Conservation (phyloP, 2,329 filamentous ascomycete species). For the Didymella keratinophila region DNA sequence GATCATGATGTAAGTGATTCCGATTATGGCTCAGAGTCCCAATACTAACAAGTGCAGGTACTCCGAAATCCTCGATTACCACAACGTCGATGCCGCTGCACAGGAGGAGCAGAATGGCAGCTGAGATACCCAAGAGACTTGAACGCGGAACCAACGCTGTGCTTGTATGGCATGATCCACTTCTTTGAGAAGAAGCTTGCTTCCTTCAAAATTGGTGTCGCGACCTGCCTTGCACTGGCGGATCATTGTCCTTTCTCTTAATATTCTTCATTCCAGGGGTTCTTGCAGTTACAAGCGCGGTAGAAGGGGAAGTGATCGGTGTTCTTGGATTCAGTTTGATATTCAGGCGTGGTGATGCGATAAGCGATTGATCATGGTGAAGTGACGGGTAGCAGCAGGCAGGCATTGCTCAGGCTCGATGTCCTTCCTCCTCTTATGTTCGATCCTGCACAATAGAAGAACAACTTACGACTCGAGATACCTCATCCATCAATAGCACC, state of each 20-base stretch:
- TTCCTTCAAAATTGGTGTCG: slow-evolving; percentile 24
- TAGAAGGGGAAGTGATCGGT: slow-evolving; percentile 30
- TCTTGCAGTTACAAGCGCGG: slow-evolving; percentile 22
- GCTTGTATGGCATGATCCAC: slow-evolving; percentile 23
- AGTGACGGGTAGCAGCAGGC: slow-evolving; percentile 16
- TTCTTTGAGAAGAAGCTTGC: slow-evolving; percentile 24
- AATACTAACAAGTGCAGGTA: slow-evolving; percentile 69
- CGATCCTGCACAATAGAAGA: slow-evolving; percentile 20
- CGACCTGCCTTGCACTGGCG: slow-evolving; percentile 26
- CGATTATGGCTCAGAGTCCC: background rate
- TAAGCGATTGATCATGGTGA: slow-evolving; percentile 18
- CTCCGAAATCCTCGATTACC: slow-evolving; percentile 97
- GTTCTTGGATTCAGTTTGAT: slow-evolving; percentile 17
- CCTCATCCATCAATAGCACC: background rate
- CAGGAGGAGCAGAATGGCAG: slow-evolving; percentile 47
- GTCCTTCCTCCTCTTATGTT: slow-evolving; percentile 23
- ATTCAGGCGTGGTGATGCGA: slow-evolving; percentile 11
- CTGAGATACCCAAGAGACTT: slow-evolving; percentile 25
- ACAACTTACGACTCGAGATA: slow-evolving; percentile 16
- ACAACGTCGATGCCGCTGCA: slow-evolving; percentile 81
- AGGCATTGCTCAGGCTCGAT: slow-evolving; percentile 7
- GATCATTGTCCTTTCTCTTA: slow-evolving; percentile 29
- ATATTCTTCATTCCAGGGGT: slow-evolving; percentile 27
- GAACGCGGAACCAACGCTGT: slow-evolving; percentile 20
- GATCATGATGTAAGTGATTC: slow-evolving; percentile 92